Evolutionary conservation across 108 stramenopile genomes (phyloP), one percentile per base, ranked within the genome.

Genomic region (Cyclotella kingstonii): DNA sequence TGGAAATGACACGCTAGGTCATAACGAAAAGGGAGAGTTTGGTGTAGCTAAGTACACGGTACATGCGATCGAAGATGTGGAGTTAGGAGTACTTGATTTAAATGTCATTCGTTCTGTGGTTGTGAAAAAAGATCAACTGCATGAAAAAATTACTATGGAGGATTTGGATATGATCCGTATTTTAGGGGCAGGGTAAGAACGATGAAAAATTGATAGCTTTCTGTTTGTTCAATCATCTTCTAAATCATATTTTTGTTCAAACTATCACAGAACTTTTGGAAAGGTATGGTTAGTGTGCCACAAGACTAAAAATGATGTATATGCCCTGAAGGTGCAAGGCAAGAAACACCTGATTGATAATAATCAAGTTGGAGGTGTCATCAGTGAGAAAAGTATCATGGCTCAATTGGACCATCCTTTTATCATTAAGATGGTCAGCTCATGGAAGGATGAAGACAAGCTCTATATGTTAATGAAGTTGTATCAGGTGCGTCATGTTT

Each of bases 131-230:
- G 33, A 30, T 4, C 34, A 68, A 36, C 22, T 33, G 9, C 48
- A 54, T 11, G 17, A 64, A n/a, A 67, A 64, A 12, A 68, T 82
- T 18, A 61, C 54, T 3, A 51, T 82, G 65, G 50, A 61, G 44
- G 53, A 79, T 43, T 48, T 74, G 64, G 44, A 80, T 41, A 73
- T 79, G 83, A 31, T 81, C 72, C 62, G 66, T 54, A 53, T 91
- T 30, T 62, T 98, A 0, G 97, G 97, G 28, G 89, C 89, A 11
- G 97, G 97, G 25, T n/a, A n/a, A n/a, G n/a, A n/a, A n/a, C n/a
- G n/a, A n/a, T n/a, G n/a, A n/a, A n/a, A n/a, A n/a, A n/a, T n/a
- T n/a, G n/a, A n/a, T n/a, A n/a, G n/a, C n/a, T n/a, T n/a, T n/a
- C n/a, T n/a, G n/a, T n/a, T n/a, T n/a, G n/a, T n/a, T n/a, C n/a